phyloP scores from a whole-genome alignment of 1,284 basidiomycete species.

The Papiliotrema nemorosa region DNA sequence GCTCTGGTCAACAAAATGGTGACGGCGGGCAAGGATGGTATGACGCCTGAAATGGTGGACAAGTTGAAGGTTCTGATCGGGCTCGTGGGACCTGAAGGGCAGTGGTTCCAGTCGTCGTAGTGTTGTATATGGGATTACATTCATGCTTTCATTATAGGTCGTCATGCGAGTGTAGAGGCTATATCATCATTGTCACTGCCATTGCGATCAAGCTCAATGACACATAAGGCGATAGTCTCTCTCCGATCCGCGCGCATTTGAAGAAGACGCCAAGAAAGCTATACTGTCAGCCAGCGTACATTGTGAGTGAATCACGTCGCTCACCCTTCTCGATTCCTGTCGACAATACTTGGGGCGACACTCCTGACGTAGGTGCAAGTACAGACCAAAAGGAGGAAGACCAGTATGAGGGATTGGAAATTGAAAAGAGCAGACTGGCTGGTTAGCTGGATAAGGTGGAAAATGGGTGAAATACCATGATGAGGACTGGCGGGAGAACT shows the following conservation, averaged over 20 bases:
- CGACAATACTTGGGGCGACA: constrained; percentile 81
- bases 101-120: background rate
- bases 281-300: background rate
- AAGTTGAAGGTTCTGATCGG: constrained; percentile 11
- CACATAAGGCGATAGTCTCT: constrained; percentile 78
- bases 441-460: background rate
- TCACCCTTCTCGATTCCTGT: constrained; percentile 92
- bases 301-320: constrained; percentile 32
- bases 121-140: background rate
- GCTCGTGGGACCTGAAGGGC: constrained; percentile 8
- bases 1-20: constrained; percentile 12
- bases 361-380: constrained; percentile 95
- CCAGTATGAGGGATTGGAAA: constrained; percentile 90
- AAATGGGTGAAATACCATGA: too few species aligned
- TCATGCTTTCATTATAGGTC: background rate
- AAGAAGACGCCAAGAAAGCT: constrained; percentile 89
- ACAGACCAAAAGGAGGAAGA: constrained; percentile 89
- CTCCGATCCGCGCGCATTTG: constrained; percentile 88
- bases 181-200: constrained; percentile 65
- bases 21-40: constrained; percentile 5
- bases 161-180: too few species aligned
- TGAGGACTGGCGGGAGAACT: too few species aligned
- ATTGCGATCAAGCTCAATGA: constrained; percentile 74
- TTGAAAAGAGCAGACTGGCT: constrained; percentile 92
- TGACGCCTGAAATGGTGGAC: constrained; percentile 10